phyloP scores from a whole-genome alignment of 257 asterid genomes.

The Voacanga thouarsii region DNA sequence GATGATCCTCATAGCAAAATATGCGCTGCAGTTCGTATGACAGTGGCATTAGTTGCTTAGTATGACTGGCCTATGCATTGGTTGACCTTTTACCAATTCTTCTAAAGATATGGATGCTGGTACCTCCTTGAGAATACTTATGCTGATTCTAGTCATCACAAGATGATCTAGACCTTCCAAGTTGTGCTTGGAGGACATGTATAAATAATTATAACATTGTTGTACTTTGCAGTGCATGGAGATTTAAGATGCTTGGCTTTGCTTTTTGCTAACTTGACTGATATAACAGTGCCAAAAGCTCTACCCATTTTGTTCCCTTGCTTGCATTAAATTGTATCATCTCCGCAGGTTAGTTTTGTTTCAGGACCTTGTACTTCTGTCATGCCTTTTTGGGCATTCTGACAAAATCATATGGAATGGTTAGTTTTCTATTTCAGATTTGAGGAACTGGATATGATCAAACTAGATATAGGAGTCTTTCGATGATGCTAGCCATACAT shows the following conservation, averaged over 20 bases:
- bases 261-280: conserved; percentile 86
- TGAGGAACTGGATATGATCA: background rate
- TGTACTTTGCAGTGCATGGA: conserved; percentile 70
- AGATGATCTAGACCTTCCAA: background rate
- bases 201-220: background rate
- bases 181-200: background rate
- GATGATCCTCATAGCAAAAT: conserved; percentile 82
- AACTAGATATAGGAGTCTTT: background rate
- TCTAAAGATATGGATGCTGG: conserved; percentile 65
- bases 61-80: conserved; percentile 95
- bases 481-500: background rate
- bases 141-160: conserved; percentile 5
- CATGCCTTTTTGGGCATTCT: background rate
- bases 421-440: background rate
- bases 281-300: conserved; percentile 70
- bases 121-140: conserved; percentile 31
- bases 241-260: conserved; percentile 91
- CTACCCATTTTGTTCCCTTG: conserved; percentile 80
- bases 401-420: background rate
- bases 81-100: conserved; percentile 80
- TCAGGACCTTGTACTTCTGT: conserved; percentile 1
- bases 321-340: conserved; percentile 71
- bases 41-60: conserved; percentile 75
- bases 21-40: conserved; percentile 85
- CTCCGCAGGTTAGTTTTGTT: conserved; percentile 70